Conservation (phyloP, 257 asterid species). For the Solanum corneliomulleri region DNA sequence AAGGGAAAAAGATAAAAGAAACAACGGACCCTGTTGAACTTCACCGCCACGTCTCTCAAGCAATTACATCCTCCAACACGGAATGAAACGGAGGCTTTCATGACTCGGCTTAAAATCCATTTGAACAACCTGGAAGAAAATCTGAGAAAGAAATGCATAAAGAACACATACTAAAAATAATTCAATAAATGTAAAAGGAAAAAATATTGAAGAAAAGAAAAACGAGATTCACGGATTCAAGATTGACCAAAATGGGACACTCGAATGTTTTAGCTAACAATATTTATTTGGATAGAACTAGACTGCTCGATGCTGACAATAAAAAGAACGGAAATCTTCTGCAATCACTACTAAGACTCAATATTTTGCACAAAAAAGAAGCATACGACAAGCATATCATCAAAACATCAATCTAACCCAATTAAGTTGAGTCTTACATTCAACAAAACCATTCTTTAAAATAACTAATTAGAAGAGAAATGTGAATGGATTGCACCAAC, state of each 20-base stretch:
- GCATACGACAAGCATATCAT: background rate
- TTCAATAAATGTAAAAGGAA: background rate
- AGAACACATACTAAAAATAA: constrained; percentile 1
- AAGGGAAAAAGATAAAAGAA: background rate
- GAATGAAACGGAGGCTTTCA: constrained; percentile 77
- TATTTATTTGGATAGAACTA: background rate
- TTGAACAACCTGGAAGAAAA: constrained; percentile 80
- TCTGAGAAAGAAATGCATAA: constrained; percentile 36
- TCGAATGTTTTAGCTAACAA: background rate
- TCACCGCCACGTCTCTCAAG: constrained; percentile 73
- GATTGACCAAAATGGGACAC: background rate
- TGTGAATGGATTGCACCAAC: background rate
- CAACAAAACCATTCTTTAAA: background rate
- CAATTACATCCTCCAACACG: constrained; percentile 92
- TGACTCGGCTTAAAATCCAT: constrained; percentile 62
- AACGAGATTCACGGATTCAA: background rate
- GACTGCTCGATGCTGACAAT: background rate
- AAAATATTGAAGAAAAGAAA: background rate
- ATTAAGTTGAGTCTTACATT: background rate
- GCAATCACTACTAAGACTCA: background rate
- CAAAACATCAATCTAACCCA: background rate
- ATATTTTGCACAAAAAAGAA: background rate
- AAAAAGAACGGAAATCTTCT: background rate
- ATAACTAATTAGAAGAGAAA: background rate
- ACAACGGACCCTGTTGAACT: constrained; percentile 58